phyloP scores from a whole-genome alignment of 352 stramenopile species.

The Blastocystis sp. region DNA sequence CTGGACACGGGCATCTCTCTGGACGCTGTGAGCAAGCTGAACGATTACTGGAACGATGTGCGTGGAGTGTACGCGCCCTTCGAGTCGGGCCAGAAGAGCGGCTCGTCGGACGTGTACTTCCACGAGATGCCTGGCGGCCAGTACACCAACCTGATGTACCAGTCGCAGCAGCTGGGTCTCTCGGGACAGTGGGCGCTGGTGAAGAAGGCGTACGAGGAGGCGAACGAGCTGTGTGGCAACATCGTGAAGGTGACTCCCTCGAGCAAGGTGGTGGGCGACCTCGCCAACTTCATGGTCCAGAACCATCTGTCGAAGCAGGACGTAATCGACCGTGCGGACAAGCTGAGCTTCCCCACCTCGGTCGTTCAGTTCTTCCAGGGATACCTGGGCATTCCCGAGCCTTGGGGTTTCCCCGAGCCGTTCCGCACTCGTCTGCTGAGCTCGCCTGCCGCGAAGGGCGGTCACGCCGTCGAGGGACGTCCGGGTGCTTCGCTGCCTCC shows the following conservation, averaged over 20 bases:
- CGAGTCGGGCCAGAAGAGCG: conserved; percentile 87
- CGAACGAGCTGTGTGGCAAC: conserved; percentile 83
- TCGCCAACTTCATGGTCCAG: conserved; percentile 93
- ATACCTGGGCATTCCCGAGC: conserved; percentile 81
- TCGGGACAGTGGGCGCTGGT: conserved; percentile 83
- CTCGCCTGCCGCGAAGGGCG: conserved; percentile 73
- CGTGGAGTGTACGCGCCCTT: conserved; percentile 88
- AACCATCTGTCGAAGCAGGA: conserved; percentile 89
- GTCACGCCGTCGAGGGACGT: conserved; percentile 79
- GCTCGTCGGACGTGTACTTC: conserved; percentile 86
- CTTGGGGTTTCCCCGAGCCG: conserved; percentile 89
- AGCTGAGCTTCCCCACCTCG: conserved; percentile 83
- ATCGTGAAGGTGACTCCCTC: conserved; percentile 96
- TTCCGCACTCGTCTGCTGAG: conserved; percentile 83
- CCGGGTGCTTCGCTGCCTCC: conserved; percentile 82
- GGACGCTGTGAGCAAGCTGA: conserved; percentile 77
- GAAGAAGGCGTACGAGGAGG: conserved; percentile 85
- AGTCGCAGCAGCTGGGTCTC: conserved; percentile 84
- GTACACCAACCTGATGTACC: conserved; percentile 93
- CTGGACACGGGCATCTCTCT: conserved; percentile 82
- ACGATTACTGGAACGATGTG: conserved; percentile 92
- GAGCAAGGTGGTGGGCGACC: conserved; percentile 89
- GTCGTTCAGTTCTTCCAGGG: conserved; percentile 95
- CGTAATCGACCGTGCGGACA: conserved; percentile 82
- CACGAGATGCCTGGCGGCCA: conserved; percentile 87